These are phyloP conservation scores for Austroboletus novae-zelandiae DNA, from an alignment of 1,284 basidiomycete genomes.

Conservation along the genomic window DNA sequence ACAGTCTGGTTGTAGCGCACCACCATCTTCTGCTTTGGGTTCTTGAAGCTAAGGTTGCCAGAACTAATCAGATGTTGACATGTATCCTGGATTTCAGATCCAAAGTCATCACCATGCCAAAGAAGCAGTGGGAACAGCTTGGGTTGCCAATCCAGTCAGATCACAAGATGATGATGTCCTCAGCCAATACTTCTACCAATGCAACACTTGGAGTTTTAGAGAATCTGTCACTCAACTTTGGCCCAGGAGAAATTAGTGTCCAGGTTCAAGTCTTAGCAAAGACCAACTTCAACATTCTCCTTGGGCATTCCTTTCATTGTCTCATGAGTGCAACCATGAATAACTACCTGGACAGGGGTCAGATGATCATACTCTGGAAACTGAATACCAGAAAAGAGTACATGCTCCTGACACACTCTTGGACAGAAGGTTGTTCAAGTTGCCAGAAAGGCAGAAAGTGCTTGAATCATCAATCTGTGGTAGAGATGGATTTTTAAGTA, in stretches of 20 bases:
- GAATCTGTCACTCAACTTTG: neutral
- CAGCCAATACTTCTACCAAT: neutral
- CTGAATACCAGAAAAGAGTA: neutral
- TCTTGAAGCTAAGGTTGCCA: neutral
- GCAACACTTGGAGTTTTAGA: neutral
- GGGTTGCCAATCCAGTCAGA: neutral
- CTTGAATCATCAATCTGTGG: too few relatives aligned
- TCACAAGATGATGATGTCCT: neutral
- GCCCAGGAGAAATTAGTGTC: too few relatives aligned
- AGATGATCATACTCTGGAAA: neutral
- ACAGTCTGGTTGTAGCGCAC: neutral
- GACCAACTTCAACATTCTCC: constrained; percentile 5
- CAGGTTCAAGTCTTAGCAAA: neutral
- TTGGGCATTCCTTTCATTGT: constrained; percentile 1
- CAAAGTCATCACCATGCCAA: neutral
- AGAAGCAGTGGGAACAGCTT: too few relatives aligned
- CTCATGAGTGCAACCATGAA: neutral
- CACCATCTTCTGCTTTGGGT: too few relatives aligned
- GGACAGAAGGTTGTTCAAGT: too few relatives aligned
- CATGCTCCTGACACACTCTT: neutral
- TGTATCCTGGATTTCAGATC: neutral
- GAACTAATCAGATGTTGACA: neutral
- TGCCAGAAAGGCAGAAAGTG: too few relatives aligned
- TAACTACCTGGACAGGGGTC: too few relatives aligned
- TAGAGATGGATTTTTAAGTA: too few relatives aligned